Base-by-base conservation (phyloP, 2,329 filamentous ascomycete genomes). In the Paracoccidioides lutzii region DNA sequence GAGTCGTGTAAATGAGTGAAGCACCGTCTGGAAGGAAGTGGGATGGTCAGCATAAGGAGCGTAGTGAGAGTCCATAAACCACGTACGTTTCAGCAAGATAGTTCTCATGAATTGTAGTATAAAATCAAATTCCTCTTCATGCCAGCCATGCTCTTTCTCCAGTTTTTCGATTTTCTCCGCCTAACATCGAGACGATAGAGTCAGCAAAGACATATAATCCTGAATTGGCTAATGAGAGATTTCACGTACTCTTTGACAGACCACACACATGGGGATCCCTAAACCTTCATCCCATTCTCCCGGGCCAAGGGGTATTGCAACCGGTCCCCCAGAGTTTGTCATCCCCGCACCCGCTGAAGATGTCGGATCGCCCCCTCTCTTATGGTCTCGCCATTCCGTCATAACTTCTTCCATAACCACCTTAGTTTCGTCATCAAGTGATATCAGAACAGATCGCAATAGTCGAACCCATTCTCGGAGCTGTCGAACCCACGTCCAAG, bases 51-150 rank as follows among this genome's bases (percentile, higher is more conserved):
- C 22, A 53, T 56, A 54, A 57, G 15, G 14, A 4, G 5, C 50
- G 46, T 8, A 30, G 10, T 7, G 43, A 7, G n/a, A 41, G 8
- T 4, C 42, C 5, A 56, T 14, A 61, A 32, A 46, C 35, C 3
- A 35, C 8, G 37, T 73, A 90, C 90, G 81, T 76, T 90, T 91
- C 60, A 98, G 76, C 44, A 98, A 74, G 42, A 94, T 83, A 0
- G 93, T 97, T 61, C 93, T 82, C 66, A 98, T 75, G 68, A 90
- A 95, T 67, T 98, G 93, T 57, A 96, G 78, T 45, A 98, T 88
- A 62, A 93, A 90, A 69, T 98, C 93, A 65, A 98, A 98, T 64
- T 95, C 87, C 62, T 94, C 89, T 71, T 98, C 93, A 71, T 90
- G 91, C 90, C 91, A 98, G 12, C 86, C 83, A 57, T 90, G 84